Evolutionary conservation across 2,329 filamentous ascomycete genomes (phyloP).

Genomic region (Colletotrichum truncatum): DNA sequence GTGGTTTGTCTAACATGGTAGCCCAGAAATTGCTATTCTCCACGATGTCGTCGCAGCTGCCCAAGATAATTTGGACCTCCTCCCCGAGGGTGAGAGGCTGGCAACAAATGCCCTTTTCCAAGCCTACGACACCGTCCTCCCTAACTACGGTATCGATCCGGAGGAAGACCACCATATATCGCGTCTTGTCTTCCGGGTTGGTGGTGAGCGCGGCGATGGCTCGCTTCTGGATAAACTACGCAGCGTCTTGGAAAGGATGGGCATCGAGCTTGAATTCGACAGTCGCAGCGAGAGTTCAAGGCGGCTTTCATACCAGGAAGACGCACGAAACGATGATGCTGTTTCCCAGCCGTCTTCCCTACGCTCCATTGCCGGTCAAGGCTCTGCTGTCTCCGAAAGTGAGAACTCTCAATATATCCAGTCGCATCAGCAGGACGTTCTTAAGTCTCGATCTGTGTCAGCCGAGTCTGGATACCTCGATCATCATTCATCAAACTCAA

Average conservation of each 20-base stretch:
- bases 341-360: neutral
- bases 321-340: neutral
- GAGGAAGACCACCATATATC: conserved; percentile 80
- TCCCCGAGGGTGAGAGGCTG: conserved; percentile 69
- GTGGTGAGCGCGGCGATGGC: conserved; percentile 66
- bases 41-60: conserved; percentile 80
- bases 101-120: conserved; percentile 82
- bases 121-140: conserved; percentile 82
- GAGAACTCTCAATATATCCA: neutral
- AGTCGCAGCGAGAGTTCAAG: conserved; percentile 27
- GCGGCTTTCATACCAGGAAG: conserved; percentile 1
- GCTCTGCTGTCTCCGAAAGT: neutral
- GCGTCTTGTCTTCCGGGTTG: conserved; percentile 82
- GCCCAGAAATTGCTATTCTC: conserved; percentile 78
- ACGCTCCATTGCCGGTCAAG: neutral
- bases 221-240: conserved; percentile 76
- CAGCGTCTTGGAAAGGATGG: conserved; percentile 72
- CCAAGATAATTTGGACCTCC: conserved; percentile 67
- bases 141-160: conserved; percentile 73
- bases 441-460: neutral
- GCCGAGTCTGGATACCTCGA: neutral
- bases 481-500: neutral
- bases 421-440: neutral
- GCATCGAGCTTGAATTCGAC: conserved; percentile 75
- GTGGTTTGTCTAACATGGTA: neutral